These are phyloP conservation scores for Chrysopogon serrulatus DNA, from an alignment of 176 grass and related monocot genomes.

Conservation along the genomic window DNA sequence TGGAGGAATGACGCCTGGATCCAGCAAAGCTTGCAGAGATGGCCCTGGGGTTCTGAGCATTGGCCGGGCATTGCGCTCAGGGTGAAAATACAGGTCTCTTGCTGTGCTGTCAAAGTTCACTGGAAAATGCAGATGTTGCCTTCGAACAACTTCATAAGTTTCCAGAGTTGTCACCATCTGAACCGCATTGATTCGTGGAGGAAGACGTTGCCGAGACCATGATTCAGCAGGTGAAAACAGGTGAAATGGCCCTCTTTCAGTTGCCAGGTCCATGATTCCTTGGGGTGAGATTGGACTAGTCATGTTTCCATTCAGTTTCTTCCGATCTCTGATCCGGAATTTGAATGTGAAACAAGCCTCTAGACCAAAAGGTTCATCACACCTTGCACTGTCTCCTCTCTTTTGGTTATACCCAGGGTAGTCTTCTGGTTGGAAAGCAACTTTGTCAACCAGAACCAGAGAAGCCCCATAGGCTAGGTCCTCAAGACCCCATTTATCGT, in stretches of 20 bases:
- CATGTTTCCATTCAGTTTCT: background rate
- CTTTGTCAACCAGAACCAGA: slow-evolving; percentile 24
- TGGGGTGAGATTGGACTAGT: background rate
- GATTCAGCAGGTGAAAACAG: background rate
- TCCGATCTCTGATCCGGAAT: slow-evolving; percentile 18
- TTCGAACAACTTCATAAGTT: background rate
- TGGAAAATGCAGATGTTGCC: background rate
- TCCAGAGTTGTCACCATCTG: background rate
- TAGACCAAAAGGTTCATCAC: slow-evolving; percentile 24
- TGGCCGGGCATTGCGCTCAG: background rate
- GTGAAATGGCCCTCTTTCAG: background rate
- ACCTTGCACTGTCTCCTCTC: slow-evolving; percentile 23
- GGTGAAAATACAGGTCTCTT: background rate
- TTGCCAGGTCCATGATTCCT: background rate
- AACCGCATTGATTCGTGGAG: background rate
- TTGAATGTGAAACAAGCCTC: slow-evolving; percentile 16
- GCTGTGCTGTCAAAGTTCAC: background rate
- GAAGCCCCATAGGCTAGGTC: slow-evolving; percentile 18
- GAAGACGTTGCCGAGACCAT: background rate
- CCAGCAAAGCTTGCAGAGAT: no score
- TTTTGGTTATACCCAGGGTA: no score
- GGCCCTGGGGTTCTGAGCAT: background rate
- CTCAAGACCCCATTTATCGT: slow-evolving; percentile 22
- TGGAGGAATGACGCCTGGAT: background rate
- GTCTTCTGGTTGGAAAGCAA: slow-evolving; percentile 30